A percentile compares a stretch with the other conserved stretches of the same genome.
phyloP scores from a whole-genome alignment of 1,284 basidiomycete species.

The Phaffia rhodozyma region DNA sequence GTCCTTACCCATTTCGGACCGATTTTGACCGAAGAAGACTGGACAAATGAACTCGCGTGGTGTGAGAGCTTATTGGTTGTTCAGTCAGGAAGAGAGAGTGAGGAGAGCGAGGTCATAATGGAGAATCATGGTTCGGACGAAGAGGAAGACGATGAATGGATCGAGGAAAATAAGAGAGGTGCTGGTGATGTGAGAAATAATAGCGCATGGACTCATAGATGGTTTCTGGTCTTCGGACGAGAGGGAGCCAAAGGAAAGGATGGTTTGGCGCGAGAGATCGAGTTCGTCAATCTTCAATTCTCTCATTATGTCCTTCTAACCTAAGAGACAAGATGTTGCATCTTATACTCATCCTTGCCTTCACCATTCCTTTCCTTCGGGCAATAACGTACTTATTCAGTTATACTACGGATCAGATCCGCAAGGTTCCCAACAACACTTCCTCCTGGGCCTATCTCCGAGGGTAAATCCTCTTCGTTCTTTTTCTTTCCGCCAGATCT shows the following conservation, averaged over 20 bases:
- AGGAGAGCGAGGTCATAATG: background rate
- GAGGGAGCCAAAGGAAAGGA: constrained; percentile 47
- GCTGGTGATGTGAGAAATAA: constrained; percentile 78
- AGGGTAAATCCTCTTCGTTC: constrained; percentile 35
- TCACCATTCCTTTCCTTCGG: constrained; percentile 26
- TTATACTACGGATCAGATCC: constrained; percentile 58
- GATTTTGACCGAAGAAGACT: constrained; percentile 46
- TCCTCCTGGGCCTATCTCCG: constrained; percentile 92
- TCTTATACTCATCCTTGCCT: background rate
- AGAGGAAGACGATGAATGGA: constrained; percentile 6
- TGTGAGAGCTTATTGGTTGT: constrained; percentile 48
- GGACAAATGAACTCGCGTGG: constrained; percentile 66
- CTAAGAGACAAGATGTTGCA: constrained; percentile 5
- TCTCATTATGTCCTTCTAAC: background rate
- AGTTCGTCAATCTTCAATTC: constrained; percentile 38
- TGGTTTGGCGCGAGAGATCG: constrained; percentile 53
- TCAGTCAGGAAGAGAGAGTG: background rate
- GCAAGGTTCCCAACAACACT: constrained; percentile 77
- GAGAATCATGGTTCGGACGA: constrained; percentile 9
- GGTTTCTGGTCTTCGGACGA: constrained; percentile 73
- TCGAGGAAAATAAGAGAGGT: background rate
- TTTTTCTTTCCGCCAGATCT: background rate
- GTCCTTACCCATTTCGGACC: constrained; percentile 59
- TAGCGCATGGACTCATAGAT: constrained; percentile 96
- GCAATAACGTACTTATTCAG: constrained; percentile 28